Percentiles rank a stretch among this genome's conserved stretches.
Conservation (phyloP, 257 asterid genomes). For the Salvia miltiorrhiza region DNA sequence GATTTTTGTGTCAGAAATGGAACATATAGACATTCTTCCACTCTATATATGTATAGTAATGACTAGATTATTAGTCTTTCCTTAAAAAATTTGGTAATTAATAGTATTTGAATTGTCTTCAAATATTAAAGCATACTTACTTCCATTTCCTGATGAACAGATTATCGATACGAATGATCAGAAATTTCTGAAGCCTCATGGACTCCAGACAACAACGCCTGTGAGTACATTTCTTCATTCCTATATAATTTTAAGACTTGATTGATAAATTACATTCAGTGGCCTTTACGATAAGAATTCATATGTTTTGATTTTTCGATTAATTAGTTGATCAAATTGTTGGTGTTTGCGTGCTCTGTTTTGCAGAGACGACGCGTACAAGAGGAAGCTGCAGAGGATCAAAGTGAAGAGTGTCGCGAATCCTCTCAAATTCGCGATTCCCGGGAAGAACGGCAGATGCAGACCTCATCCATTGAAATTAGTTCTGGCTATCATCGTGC, state of each 20-base stretch:
- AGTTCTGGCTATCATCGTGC: constrained; percentile 35
- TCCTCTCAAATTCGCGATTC: constrained; percentile 36
- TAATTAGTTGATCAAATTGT: no score
- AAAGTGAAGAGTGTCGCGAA: constrained; percentile 44
- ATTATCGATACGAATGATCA: constrained; percentile 12
- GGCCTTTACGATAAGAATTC: no score
- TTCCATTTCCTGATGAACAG: background rate
- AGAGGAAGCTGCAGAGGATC: constrained; percentile 49
- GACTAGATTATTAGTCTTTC: background rate
- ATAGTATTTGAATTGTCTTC: background rate
- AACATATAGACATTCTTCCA: background rate
- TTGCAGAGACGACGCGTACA: constrained; percentile 47
- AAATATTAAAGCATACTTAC: no score
- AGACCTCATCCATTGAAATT: constrained; percentile 51
- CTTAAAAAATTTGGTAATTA: background rate
- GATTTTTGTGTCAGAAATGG: background rate
- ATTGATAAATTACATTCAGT: no score
- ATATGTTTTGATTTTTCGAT: no score
- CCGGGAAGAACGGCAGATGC: constrained; percentile 46
- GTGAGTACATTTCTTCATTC: constrained; percentile 31
- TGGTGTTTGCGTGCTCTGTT: background rate
- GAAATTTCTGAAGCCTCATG: constrained; percentile 34
- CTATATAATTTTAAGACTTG: no score
- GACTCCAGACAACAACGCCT: constrained; percentile 36
- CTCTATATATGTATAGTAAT: background rate